phyloP scores from a whole-genome alignment of 106 monocot genomes.

The Allium cepa region DNA sequence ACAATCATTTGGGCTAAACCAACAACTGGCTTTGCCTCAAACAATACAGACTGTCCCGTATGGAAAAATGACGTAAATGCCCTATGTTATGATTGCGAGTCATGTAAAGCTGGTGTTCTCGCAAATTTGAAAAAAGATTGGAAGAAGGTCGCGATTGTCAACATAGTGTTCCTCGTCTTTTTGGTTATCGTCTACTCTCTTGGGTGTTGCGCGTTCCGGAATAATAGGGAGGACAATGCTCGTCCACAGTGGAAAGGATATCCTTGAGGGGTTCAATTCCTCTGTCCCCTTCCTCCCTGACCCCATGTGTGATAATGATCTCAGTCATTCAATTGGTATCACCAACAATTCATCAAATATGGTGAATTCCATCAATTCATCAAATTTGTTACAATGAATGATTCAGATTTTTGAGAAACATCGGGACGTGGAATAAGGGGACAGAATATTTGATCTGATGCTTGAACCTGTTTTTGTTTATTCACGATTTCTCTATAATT shows the following conservation, averaged over 20 bases:
- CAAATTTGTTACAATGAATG: too few species aligned
- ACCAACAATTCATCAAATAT: too few species aligned
- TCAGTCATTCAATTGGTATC: too few species aligned
- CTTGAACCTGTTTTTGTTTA: too few species aligned
- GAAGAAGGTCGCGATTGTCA: constrained; percentile 36
- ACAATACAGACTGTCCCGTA: constrained; percentile 17
- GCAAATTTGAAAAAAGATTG: constrained; percentile 40
- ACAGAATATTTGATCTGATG: too few species aligned
- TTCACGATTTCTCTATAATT: too few species aligned
- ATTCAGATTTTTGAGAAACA: too few species aligned
- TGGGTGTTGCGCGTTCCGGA: constrained; percentile 44
- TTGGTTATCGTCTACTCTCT: constrained; percentile 31
- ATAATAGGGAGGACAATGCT: constrained; percentile 26
- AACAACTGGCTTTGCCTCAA: constrained; percentile 5
- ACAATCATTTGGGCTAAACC: constrained; percentile 21
- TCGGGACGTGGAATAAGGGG: too few species aligned
- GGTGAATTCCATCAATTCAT: too few species aligned
- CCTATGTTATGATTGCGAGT: constrained; percentile 33
- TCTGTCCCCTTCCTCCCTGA: too few species aligned
- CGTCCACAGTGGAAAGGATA: constrained; percentile 25
- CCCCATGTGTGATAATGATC: too few species aligned
- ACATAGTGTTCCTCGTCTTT: constrained; percentile 31
- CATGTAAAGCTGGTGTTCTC: constrained; percentile 40
- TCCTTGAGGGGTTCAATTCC: background rate
- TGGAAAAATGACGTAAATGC: constrained; percentile 22